phyloP scores from a whole-genome alignment of 441 rosid species.

The Gossypium armourianum region DNA sequence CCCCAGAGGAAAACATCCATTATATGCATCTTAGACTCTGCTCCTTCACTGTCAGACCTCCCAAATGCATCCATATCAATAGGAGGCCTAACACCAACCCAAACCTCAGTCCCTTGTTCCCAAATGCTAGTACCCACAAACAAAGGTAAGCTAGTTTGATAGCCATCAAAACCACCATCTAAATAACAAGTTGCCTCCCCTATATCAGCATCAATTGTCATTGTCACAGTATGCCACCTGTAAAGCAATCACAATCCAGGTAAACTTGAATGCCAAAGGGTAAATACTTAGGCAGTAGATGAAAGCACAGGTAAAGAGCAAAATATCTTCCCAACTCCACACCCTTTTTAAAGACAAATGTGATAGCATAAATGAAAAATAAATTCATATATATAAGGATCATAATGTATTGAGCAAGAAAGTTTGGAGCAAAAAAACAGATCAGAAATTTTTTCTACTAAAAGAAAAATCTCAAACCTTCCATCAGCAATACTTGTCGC shows the following conservation, averaged over 20 bases:
- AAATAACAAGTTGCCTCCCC: conserved; percentile 96
- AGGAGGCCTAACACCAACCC: conserved; percentile 94
- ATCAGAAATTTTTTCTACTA: conserved; percentile 6
- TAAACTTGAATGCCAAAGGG: conserved; percentile 5
- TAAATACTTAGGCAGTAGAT: background rate
- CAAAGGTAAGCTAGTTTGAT: conserved; percentile 67
- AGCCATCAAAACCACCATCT: conserved; percentile 97
- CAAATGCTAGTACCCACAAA: conserved; percentile 58
- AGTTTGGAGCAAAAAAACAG: background rate
- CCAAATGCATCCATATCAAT: conserved; percentile 89
- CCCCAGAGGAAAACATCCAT: conserved; percentile 99
- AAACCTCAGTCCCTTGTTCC: conserved; percentile 87
- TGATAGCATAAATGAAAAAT: background rate
- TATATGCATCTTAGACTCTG: conserved; percentile 96
- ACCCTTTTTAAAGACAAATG: background rate
- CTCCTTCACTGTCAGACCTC: conserved; percentile 99
- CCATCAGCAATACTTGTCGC: conserved; percentile 98
- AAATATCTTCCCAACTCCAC: background rate
- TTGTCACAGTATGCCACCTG: conserved; percentile 99
- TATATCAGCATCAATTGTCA: conserved; percentile 83
- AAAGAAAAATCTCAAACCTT: conserved; percentile 46
- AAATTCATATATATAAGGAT: background rate
- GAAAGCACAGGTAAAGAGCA: background rate
- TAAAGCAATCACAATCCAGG: conserved; percentile 16
- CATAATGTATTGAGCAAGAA: background rate